Evolutionary conservation across 2,329 filamentous ascomycete species (phyloP).

Genomic region (Aspergillus sp.): DNA sequence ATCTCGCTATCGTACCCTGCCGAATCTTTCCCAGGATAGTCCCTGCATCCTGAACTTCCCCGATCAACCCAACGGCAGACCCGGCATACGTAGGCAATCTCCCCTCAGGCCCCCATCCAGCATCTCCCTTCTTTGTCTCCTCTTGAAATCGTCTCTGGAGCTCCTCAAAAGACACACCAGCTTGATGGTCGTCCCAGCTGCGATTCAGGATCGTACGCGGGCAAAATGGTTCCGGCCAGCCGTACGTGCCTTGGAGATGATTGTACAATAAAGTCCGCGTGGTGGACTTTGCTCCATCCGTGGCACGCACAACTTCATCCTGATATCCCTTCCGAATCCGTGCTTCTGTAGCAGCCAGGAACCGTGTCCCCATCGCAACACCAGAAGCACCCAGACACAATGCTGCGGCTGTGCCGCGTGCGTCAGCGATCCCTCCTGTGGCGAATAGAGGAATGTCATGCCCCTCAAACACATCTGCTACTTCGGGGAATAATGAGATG

Average conservation of each 20-base stretch:
- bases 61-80: conserved; percentile 42
- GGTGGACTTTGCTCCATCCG: conserved; percentile 50
- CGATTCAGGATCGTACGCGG: conserved; percentile 40
- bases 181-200: conserved; percentile 18
- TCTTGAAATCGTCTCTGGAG: conserved; percentile 42
- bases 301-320: conserved; percentile 46
- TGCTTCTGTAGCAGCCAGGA: conserved; percentile 52
- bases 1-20: conserved; percentile 1
- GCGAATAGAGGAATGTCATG: conserved; percentile 44
- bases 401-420: conserved; percentile 47
- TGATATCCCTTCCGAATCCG: conserved; percentile 50
- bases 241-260: conserved; percentile 50
- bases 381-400: conserved; percentile 51
- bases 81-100: conserved; percentile 50
- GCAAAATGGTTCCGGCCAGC: conserved; percentile 58
- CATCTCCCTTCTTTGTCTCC: conserved; percentile 35
- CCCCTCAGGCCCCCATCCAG: conserved; percentile 46
- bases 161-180: conserved; percentile 42
- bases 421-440: conserved; percentile 52
- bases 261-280: conserved; percentile 52
- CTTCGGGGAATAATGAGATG: conserved; percentile 49
- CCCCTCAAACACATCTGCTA: conserved; percentile 38
- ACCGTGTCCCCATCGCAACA: conserved; percentile 59
- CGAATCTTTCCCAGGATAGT: conserved; percentile 33
- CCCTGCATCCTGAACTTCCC: conserved; percentile 34